A percentile compares a stretch with the other conserved stretches of the same genome.
Evolutionary conservation across 208 protist genomes (phyloP).

Genomic region (Leishmania turanica): DNA sequence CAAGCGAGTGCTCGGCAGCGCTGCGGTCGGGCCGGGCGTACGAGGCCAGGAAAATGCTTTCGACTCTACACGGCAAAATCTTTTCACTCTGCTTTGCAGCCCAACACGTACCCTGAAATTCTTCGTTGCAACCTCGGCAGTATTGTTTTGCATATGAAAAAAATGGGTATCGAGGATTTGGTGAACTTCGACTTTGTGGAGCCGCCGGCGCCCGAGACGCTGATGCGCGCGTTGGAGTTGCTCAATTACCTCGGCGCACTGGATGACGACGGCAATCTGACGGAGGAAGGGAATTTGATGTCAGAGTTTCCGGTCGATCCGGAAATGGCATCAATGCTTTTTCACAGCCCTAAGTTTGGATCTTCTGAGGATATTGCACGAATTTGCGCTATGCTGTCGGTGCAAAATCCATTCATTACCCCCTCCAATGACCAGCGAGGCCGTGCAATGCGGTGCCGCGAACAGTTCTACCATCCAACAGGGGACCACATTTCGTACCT

Average conservation of each 20-base stretch:
- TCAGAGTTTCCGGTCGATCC: conserved; percentile 99
- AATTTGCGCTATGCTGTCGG: conserved; percentile 97
- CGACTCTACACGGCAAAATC: conserved; percentile 96
- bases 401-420: conserved; percentile 81
- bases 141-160: conserved; percentile 97
- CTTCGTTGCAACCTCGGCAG: conserved; percentile 97
- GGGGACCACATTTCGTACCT: conserved; percentile 98
- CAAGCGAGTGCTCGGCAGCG: conserved; percentile 97
- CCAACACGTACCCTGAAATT: conserved; percentile 97
- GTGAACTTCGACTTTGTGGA: conserved; percentile 99
- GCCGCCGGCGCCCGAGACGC: conserved; percentile 94
- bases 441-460: conserved; percentile 64
- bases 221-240: conserved; percentile 95
- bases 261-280: conserved; percentile 98
- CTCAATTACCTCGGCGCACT: conserved; percentile 96
- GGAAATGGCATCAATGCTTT: conserved; percentile 96
- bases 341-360: conserved; percentile 93
- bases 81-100: conserved; percentile 94
- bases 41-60: conserved; percentile 97
- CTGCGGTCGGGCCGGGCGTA: conserved; percentile 95
- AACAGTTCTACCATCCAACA: conserved; percentile 97
- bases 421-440: conserved; percentile 80
- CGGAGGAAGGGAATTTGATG: conserved; percentile 94
- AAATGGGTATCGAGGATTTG: conserved; percentile 98
- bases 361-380: conserved; percentile 97